Evolutionary conservation across 768 basidiomycete species (phyloP).

Genomic region (Xanthoconium purpureum): DNA sequence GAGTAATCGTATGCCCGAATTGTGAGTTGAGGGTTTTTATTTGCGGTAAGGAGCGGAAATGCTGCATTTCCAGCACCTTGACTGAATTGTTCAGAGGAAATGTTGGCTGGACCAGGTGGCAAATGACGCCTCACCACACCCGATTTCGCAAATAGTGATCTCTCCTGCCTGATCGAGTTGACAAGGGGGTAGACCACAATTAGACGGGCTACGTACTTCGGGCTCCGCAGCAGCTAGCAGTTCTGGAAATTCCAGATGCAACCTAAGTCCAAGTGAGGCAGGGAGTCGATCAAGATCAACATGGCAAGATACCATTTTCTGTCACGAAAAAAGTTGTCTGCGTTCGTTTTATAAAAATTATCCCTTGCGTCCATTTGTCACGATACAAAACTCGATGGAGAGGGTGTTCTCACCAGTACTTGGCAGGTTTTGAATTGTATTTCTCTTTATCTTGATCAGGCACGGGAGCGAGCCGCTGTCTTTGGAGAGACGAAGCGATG

Average conservation of each 20-base stretch:
- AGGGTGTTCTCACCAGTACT: slow-evolving; percentile 53
- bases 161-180: slow-evolving; percentile 64
- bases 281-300: neutral
- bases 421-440: slow-evolving; percentile 71
- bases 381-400: slow-evolving; percentile 27
- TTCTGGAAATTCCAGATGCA: slow-evolving; percentile 94
- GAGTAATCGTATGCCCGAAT: slow-evolving; percentile 92
- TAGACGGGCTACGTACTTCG: slow-evolving; percentile 43
- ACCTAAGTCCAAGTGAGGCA: slow-evolving; percentile 42
- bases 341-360: slow-evolving; percentile 85
- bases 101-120: neutral
- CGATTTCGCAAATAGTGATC: slow-evolving; percentile 78
- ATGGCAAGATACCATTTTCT: slow-evolving; percentile 66
- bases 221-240: slow-evolving; percentile 65
- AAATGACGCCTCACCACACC: slow-evolving; percentile 64
- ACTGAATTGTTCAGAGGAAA: slow-evolving; percentile 3
- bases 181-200: neutral
- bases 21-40: slow-evolving; percentile 72
- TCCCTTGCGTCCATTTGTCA: slow-evolving; percentile 59
- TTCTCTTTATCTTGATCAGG: slow-evolving; percentile 64
- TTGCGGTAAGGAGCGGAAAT: slow-evolving; percentile 82
- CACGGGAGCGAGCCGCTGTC: slow-evolving; percentile 73
- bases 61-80: slow-evolving; percentile 93
- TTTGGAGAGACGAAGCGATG: slow-evolving; percentile 65
- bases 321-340: slow-evolving; percentile 89